Conservation (phyloP, 139 green algal species). For the Micractinium sp. region DNA sequence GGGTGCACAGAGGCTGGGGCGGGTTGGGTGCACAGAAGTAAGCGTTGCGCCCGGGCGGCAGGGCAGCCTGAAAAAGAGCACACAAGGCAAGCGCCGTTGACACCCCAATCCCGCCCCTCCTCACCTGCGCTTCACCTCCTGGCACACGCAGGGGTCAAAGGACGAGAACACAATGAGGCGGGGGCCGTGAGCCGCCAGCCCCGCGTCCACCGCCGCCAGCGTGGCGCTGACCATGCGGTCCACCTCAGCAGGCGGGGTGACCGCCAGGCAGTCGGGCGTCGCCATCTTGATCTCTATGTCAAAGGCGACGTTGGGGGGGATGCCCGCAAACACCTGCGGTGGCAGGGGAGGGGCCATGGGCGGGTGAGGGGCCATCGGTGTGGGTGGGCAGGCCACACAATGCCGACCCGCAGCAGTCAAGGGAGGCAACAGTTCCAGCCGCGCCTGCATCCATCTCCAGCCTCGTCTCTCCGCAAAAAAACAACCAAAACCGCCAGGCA, state of each 20-base stretch:
- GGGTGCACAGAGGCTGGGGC: no score
- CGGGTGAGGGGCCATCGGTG: neutral
- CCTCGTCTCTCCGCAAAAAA: no score
- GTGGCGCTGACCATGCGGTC: conserved; percentile 58
- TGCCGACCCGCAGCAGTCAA: neutral
- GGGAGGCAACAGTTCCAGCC: no score
- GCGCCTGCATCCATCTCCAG: no score
- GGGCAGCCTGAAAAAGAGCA: neutral
- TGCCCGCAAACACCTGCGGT: conserved; percentile 61
- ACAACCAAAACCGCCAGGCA: no score
- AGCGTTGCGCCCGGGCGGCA: neutral
- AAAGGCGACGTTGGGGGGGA: conserved; percentile 73
- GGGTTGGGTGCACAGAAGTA: no score
- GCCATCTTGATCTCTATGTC: conserved; percentile 93
- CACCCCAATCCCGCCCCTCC: neutral
- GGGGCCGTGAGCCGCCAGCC: conserved; percentile 9
- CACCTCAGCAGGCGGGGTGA: conserved; percentile 69
- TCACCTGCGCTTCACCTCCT: conserved; percentile 42
- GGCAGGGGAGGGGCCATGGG: neutral
- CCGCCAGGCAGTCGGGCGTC: conserved; percentile 55
- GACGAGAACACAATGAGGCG: conserved; percentile 75
- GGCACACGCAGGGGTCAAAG: conserved; percentile 90
- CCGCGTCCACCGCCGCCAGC: conserved; percentile 38
- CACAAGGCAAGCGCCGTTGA: no score
- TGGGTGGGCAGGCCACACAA: neutral